Evolutionary conservation across 495 filamentous ascomycete species (phyloP).

Genomic region (Lasiosphaeris hirsuta): DNA sequence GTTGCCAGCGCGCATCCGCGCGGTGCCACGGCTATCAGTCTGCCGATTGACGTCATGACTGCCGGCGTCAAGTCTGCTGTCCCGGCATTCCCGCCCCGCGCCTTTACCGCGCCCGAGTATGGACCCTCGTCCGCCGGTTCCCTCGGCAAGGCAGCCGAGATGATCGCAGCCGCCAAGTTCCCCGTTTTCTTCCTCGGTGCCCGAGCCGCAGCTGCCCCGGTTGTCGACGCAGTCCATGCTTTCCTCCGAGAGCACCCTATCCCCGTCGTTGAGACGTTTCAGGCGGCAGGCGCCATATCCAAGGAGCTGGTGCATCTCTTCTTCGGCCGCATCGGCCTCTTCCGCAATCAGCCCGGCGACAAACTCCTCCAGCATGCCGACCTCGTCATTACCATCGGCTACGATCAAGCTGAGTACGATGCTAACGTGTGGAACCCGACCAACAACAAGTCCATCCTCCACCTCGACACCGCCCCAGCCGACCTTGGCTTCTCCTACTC

Average conservation of each 20-base stretch:
- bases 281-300: slow-evolving; percentile 38
- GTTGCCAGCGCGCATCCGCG: slow-evolving; percentile 28
- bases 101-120: slow-evolving; percentile 30
- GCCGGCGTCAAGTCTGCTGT: slow-evolving; percentile 24
- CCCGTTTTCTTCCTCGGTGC: slow-evolving; percentile 37
- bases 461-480: slow-evolving; percentile 31
- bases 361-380: slow-evolving; percentile 32
- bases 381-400: slow-evolving; percentile 35
- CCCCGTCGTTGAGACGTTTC: slow-evolving; percentile 41
- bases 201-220: slow-evolving; percentile 25
- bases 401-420: slow-evolving; percentile 40
- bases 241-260: slow-evolving; percentile 32
- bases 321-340: slow-evolving; percentile 38
- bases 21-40: slow-evolving; percentile 32
- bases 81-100: slow-evolving; percentile 26
- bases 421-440: slow-evolving; percentile 32
- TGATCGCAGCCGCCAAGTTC: slow-evolving; percentile 31
- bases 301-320: slow-evolving; percentile 33
- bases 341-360: slow-evolving; percentile 41
- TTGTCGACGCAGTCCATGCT: slow-evolving; percentile 29
- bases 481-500: slow-evolving; percentile 32
- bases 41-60: slow-evolving; percentile 37
- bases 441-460: slow-evolving; percentile 27
- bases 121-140: slow-evolving; percentile 21
- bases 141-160: slow-evolving; percentile 18